phyloP scores from a whole-genome alignment of 495 filamentous ascomycete species.

The Penicillium bovifimosum region DNA sequence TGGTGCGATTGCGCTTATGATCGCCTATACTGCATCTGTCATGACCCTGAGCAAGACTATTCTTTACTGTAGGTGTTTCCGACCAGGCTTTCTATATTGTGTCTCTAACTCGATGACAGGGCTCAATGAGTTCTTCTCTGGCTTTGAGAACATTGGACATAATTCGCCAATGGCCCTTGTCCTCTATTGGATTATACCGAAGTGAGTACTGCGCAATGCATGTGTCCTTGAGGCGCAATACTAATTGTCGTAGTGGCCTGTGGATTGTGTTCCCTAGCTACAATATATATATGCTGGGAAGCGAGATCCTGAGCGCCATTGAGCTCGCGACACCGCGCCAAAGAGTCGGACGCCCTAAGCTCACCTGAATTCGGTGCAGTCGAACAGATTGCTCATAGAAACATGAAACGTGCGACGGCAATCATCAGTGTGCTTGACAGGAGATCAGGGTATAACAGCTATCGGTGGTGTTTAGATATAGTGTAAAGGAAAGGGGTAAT shows the following conservation, averaged over 20 bases:
- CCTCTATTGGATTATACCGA: conserved; percentile 71
- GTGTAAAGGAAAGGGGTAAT: neutral
- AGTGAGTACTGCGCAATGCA: conserved; percentile 49
- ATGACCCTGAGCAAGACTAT: conserved; percentile 88
- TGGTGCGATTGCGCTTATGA: conserved; percentile 59
- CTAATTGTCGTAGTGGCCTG: conserved; percentile 51
- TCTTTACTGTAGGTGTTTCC: conserved; percentile 65
- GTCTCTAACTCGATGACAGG: conserved; percentile 39
- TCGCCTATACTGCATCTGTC: conserved; percentile 62
- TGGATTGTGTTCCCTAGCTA: conserved; percentile 73
- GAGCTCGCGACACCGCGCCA: conserved; percentile 40
- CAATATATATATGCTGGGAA: conserved; percentile 62
- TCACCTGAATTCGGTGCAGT: conserved; percentile 13
- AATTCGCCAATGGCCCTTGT: conserved; percentile 55
- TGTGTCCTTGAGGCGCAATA: neutral
- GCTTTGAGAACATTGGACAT: conserved; percentile 74
- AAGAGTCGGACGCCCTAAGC: conserved; percentile 32
- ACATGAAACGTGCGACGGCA: neutral
- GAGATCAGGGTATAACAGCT: neutral
- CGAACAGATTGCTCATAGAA: neutral
- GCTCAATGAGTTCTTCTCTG: conserved; percentile 72
- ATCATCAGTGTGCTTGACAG: neutral
- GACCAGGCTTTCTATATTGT: neutral
- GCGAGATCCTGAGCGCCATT: conserved; percentile 65
- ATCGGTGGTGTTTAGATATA: neutral